Conservation (phyloP, 2,329 filamentous ascomycete species). For the Cryphonectria parasitica region DNA sequence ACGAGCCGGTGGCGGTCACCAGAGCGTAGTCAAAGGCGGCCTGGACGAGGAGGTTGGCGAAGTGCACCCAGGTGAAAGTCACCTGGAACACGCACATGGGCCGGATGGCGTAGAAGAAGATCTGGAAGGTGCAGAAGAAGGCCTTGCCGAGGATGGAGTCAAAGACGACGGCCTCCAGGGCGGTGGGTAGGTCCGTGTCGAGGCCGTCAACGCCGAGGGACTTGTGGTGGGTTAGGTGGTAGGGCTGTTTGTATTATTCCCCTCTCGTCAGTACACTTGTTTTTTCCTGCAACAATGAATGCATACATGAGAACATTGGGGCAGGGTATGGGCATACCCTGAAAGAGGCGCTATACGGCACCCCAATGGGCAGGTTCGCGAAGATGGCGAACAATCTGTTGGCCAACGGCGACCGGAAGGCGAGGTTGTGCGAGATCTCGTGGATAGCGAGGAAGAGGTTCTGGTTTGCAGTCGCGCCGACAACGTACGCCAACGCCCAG, state of each 20-base stretch:
- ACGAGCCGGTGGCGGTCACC: conserved; percentile 58
- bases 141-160: conserved; percentile 95
- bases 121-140: conserved; percentile 99
- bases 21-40: conserved; percentile 76
- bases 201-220: conserved; percentile 94
- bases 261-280: neutral
- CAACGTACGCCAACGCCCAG: conserved; percentile 83
- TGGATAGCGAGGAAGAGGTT: conserved; percentile 98
- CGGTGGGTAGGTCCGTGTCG: conserved; percentile 93
- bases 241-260: conserved; percentile 62
- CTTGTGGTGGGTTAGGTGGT: conserved; percentile 99
- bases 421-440: conserved; percentile 97
- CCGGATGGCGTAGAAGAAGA: conserved; percentile 95
- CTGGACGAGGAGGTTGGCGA: conserved; percentile 79
- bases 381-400: conserved; percentile 90
- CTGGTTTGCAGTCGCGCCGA: conserved; percentile 96
- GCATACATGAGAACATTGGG: neutral
- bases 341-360: conserved; percentile 96
- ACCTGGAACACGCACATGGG: conserved; percentile 94
- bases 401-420: conserved; percentile 77
- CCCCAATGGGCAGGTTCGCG: conserved; percentile 92
- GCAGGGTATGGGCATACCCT: conserved; percentile 59
- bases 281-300: too few relatives aligned
- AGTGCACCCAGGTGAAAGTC: conserved; percentile 83
- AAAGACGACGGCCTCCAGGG: conserved; percentile 87